A percentile compares a stretch with the other conserved stretches of the same genome.
phyloP scores from a whole-genome alignment of 2,329 filamentous ascomycete genomes.

The Penicillium digitatum region DNA sequence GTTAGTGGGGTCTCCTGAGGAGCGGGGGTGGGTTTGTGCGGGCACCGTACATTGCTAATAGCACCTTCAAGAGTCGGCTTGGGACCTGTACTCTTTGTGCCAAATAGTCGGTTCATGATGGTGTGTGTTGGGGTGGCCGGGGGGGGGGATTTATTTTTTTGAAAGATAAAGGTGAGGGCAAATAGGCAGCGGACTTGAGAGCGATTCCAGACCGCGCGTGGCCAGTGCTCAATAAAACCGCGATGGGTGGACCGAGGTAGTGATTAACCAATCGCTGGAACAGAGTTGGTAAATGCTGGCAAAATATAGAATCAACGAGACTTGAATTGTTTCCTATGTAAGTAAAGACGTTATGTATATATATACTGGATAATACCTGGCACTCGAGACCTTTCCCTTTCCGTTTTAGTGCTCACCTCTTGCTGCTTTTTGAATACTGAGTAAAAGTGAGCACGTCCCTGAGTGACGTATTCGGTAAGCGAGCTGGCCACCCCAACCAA shows the following conservation, averaged over 20 bases:
- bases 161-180: background rate
- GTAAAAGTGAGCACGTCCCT: background rate
- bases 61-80: constrained; percentile 84
- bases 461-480: too few species aligned
- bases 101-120: constrained; percentile 93
- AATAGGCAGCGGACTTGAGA: constrained; percentile 3
- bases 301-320: background rate
- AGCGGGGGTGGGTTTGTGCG: background rate
- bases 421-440: background rate
- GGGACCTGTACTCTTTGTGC: constrained; percentile 76
- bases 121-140: constrained; percentile 1
- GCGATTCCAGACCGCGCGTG: constrained; percentile 4
- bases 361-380: background rate
- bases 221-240: constrained; percentile 7
- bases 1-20: constrained; percentile 11
- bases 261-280: constrained; percentile 6
- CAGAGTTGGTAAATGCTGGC: background rate
- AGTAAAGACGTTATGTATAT: background rate
- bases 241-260: constrained; percentile 2
- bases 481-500: too few species aligned
- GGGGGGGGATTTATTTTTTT: background rate
- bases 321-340: background rate
- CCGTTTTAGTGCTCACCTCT: background rate
- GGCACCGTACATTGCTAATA: constrained; percentile 66
- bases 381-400: background rate